phyloP scores from a whole-genome alignment of 2,329 filamentous ascomycete species.

The Coccinonectria pachysandricola region DNA sequence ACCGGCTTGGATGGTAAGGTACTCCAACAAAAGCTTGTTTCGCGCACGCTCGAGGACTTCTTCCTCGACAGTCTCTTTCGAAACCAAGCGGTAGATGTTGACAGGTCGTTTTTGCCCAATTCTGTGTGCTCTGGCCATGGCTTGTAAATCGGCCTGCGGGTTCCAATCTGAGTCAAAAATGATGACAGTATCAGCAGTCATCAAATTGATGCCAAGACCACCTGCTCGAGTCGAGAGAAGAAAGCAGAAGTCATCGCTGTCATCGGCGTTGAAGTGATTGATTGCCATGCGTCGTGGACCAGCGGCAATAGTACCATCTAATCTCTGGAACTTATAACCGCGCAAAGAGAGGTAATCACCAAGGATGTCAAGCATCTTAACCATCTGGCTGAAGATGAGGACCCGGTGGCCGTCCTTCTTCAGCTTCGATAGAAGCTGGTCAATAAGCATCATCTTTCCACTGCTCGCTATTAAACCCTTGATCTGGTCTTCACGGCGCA shows the following conservation, averaged over 20 bases:
- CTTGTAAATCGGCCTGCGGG: constrained; percentile 92
- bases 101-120: constrained; percentile 96
- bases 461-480: constrained; percentile 92
- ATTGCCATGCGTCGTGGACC: constrained; percentile 85
- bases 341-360: constrained; percentile 87
- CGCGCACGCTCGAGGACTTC: constrained; percentile 92
- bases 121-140: constrained; percentile 95
- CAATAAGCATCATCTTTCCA: constrained; percentile 98
- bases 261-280: constrained; percentile 96
- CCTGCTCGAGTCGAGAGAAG: constrained; percentile 89
- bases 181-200: constrained; percentile 96
- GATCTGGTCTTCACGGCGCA: constrained; percentile 77
- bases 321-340: constrained; percentile 88
- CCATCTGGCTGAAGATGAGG: constrained; percentile 98
- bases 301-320: constrained; percentile 90
- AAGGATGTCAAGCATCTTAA: constrained; percentile 94
- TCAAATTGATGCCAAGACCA: constrained; percentile 96
- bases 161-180: constrained; percentile 99
- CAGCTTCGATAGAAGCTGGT: constrained; percentile 87
- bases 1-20: constrained; percentile 92
- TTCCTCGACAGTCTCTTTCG: constrained; percentile 96
- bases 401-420: constrained; percentile 92
- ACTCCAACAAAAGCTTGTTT: constrained; percentile 95
- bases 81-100: constrained; percentile 91
- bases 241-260: constrained; percentile 93